Evolutionary conservation across 1,284 basidiomycete genomes (phyloP).

Genomic region (Hypsizygus ulmarius): DNA sequence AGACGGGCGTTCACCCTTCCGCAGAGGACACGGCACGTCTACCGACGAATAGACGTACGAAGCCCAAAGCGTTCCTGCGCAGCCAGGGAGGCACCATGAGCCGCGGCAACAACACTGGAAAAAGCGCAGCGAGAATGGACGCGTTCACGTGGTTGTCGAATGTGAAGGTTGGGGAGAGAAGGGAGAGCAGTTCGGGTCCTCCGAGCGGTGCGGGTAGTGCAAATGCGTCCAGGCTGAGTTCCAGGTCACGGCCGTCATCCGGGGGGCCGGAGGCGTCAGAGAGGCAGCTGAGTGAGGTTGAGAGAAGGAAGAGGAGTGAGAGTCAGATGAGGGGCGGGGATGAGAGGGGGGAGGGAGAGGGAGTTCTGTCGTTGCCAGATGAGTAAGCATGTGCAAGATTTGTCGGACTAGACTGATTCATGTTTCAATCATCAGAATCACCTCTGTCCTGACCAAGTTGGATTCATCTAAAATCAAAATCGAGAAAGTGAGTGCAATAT

Average conservation of each 20-base stretch:
- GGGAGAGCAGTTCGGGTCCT: constrained; percentile 51
- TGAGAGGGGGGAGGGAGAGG: constrained; percentile 21
- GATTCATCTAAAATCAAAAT: constrained; percentile 74
- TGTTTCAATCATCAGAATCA: constrained; percentile 52
- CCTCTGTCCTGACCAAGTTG: constrained; percentile 72
- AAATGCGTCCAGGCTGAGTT: constrained; percentile 36
- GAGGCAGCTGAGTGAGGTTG: constrained; percentile 13
- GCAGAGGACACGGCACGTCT: constrained; percentile 18
- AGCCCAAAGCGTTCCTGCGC: background rate
- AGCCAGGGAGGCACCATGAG: constrained; percentile 52
- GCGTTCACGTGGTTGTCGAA: constrained; percentile 68
- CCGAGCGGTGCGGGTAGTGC: constrained; percentile 49
- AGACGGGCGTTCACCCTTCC: background rate
- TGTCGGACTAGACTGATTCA: background rate
- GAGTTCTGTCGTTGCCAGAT: constrained; percentile 66
- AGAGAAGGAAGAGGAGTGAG: constrained; percentile 20
- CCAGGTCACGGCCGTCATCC: constrained; percentile 3
- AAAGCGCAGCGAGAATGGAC: constrained; percentile 53
- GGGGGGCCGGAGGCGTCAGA: constrained; percentile 4
- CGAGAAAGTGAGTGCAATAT: constrained; percentile 63
- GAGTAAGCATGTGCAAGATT: constrained; percentile 49
- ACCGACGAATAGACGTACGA: too few relatives aligned
- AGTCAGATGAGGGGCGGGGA: constrained; percentile 24
- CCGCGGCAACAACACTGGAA: constrained; percentile 51
- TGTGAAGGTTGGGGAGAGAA: constrained; percentile 54